Percentiles rank a stretch among this genome's conserved stretches.
phyloP scores from a whole-genome alignment of 345 rosid genomes.

The Moricandia arvensis region DNA sequence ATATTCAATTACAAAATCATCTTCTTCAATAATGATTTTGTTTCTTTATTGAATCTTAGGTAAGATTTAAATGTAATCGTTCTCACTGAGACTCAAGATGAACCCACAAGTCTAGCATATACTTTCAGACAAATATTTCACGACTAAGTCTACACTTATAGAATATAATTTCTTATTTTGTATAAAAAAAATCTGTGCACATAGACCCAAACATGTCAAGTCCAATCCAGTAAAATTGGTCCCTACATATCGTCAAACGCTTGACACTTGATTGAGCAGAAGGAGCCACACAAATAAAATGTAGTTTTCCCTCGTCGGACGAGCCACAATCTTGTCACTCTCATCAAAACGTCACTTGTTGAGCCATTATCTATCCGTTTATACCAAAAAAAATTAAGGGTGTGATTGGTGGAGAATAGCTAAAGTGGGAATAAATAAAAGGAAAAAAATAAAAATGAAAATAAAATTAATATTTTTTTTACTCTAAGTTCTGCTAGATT shows the following conservation, averaged over 20 bases:
- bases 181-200: neutral
- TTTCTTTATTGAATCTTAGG: conserved; percentile 12
- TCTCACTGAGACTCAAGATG: conserved; percentile 8
- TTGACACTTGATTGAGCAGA: conserved; percentile 25
- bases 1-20: neutral
- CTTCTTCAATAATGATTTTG: conserved; percentile 13
- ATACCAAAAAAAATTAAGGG: no score
- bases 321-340: conserved; percentile 30
- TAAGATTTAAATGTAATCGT: conserved; percentile 30
- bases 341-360: conserved; percentile 24
- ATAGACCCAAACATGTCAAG: conserved; percentile 29
- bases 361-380: no score
- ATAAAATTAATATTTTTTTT: no score
- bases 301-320: neutral
- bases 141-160: conserved; percentile 1
- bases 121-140: neutral
- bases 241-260: conserved; percentile 34
- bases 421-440: no score
- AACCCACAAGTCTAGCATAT: conserved; percentile 12
- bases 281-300: conserved; percentile 23
- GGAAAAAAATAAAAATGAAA: no score
- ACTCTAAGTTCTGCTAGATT: no score
- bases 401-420: no score
- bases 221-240: conserved; percentile 32
- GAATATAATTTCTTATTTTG: neutral